These are phyloP conservation scores for Ophiocordyceps camponoti-floridani DNA, from an alignment of 2,329 filamentous ascomycete genomes.

Conservation along the genomic window DNA sequence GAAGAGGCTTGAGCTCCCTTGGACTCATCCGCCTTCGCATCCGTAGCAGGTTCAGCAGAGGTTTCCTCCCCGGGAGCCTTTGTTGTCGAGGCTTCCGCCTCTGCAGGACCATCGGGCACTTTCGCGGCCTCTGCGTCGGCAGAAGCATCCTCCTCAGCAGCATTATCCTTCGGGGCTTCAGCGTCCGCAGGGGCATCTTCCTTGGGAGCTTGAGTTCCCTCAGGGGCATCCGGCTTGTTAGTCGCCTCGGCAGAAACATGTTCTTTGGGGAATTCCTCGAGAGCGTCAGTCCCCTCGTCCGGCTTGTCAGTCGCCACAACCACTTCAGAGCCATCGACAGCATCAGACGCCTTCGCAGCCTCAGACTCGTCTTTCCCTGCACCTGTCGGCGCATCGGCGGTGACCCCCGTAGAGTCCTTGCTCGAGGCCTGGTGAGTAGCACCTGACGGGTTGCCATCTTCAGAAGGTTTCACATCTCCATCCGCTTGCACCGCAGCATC, in stretches of 20 bases:
- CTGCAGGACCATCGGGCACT: not conserved
- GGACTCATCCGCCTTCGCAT: not conserved
- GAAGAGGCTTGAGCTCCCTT: not conserved
- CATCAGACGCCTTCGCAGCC: not conserved
- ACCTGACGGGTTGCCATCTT: not conserved
- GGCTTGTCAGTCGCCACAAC: not conserved
- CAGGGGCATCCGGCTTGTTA: not conserved
- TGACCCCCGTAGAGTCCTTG: too few relatives aligned
- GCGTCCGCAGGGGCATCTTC: not conserved
- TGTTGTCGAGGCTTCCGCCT: not conserved
- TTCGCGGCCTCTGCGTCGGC: not conserved
- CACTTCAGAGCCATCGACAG: not conserved
- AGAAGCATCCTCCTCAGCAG: not conserved
- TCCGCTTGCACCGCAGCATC: not conserved
- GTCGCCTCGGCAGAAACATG: not conserved
- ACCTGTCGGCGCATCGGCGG: not conserved
- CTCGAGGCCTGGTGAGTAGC: not conserved
- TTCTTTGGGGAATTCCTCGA: not conserved
- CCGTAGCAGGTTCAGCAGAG: not conserved
- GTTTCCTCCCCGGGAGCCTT: not conserved
- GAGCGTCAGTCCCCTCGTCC: not conserved
- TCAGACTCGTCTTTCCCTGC: not conserved
- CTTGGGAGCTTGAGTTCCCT: slow-evolving; percentile 1
- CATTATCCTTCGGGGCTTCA: not conserved
- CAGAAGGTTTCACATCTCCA: slow-evolving; percentile 1